Conservation (phyloP, 768 basidiomycete species). For the Auriculariales sp. region DNA sequence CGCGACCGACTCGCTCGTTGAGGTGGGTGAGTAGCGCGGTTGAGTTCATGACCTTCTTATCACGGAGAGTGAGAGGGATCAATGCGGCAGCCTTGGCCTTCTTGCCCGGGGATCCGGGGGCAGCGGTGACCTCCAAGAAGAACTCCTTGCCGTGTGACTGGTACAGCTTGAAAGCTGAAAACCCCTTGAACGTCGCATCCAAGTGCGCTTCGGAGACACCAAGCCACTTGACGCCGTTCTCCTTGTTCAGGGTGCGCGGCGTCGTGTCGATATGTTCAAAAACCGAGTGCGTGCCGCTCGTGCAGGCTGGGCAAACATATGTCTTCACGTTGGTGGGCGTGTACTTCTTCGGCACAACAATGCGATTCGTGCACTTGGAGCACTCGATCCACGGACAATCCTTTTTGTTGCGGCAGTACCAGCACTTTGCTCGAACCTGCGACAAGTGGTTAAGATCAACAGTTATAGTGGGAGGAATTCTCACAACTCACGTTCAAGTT, state of each 20-base stretch:
- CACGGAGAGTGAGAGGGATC: constrained; percentile 6
- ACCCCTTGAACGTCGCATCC: constrained; percentile 10
- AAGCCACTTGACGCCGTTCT: constrained; percentile 15
- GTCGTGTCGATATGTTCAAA: constrained; percentile 10
- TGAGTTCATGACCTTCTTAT: constrained; percentile 9
- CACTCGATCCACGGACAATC: constrained; percentile 15
- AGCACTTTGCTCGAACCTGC: constrained; percentile 14
- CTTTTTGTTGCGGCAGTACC: constrained; percentile 13
- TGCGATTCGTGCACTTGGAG: constrained; percentile 12
- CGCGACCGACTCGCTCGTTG: constrained; percentile 11
- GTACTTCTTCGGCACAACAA: constrained; percentile 11
- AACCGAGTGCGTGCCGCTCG: constrained; percentile 1
- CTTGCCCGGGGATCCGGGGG: too few relatives aligned
- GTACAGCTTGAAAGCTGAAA: constrained; percentile 17
- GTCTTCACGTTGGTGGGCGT: constrained; percentile 4
- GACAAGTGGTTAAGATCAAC: background rate
- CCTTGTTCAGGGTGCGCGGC: constrained; percentile 6
- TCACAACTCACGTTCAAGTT: constrained; percentile 5
- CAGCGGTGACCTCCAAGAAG: constrained; percentile 7
- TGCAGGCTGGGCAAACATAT: constrained; percentile 13
- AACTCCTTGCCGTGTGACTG: constrained; percentile 10
- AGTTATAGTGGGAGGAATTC: background rate
- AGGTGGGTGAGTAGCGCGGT: constrained; percentile 6
- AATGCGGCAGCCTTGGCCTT: too few relatives aligned
- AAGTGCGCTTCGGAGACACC: constrained; percentile 7